A percentile compares a stretch with the other conserved stretches of the same genome.
These are phyloP conservation scores for Ramichloridium luteum DNA, from an alignment of 2,329 filamentous ascomycete species.

Conservation along the genomic window DNA sequence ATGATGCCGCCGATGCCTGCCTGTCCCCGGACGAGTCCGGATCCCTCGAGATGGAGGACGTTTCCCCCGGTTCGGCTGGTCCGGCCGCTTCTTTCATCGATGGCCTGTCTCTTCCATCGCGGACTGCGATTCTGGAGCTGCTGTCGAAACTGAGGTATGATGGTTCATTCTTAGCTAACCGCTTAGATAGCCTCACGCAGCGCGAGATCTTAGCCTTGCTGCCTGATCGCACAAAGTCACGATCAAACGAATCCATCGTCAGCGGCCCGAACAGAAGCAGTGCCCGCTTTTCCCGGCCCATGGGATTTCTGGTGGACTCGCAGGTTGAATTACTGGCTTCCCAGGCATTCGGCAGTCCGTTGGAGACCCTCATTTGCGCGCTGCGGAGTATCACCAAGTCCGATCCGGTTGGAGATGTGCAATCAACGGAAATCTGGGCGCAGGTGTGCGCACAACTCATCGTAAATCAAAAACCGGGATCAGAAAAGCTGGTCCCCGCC, in stretches of 20 bases:
- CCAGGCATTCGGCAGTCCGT: constrained; percentile 14
- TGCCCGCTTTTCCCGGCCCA: constrained; percentile 28
- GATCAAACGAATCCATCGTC: constrained; percentile 74
- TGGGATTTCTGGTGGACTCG: constrained; percentile 18
- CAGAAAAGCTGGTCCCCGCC: constrained; percentile 69
- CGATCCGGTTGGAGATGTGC: constrained; percentile 49
- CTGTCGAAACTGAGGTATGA: constrained; percentile 73
- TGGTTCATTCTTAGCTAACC: constrained; percentile 73
- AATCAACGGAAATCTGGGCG: constrained; percentile 78
- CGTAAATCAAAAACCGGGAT: constrained; percentile 59
- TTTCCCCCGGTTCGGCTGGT: constrained; percentile 1
- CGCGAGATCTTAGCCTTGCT: constrained; percentile 67
- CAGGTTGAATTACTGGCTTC: constrained; percentile 18
- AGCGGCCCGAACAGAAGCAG: constrained; percentile 40
- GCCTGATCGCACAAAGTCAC: constrained; percentile 64
- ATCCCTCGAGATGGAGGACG: background rate
- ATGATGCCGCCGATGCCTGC: constrained; percentile 64
- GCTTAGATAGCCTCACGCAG: constrained; percentile 62
- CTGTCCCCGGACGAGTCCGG: constrained; percentile 40
- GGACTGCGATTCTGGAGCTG: constrained; percentile 66
- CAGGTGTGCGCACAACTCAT: constrained; percentile 75
- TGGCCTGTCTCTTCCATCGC: constrained; percentile 62
- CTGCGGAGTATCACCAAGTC: constrained; percentile 29
- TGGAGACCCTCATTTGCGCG: constrained; percentile 24
- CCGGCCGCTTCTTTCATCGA: constrained; percentile 44